phyloP scores from a whole-genome alignment of 345 rosid genomes.

The Firmiana major region DNA sequence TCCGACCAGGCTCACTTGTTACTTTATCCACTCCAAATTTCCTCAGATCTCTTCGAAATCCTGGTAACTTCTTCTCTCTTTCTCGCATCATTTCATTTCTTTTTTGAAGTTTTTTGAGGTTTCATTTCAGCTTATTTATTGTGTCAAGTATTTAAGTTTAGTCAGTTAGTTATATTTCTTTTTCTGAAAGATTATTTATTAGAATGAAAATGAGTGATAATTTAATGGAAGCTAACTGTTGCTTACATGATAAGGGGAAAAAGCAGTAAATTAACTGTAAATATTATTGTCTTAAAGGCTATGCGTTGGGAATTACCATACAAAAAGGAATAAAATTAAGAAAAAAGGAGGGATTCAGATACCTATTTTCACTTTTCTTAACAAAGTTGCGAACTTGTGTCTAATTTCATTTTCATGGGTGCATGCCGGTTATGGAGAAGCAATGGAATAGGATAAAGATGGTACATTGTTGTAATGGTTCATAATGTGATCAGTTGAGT shows the following conservation, averaged over 20 bases:
- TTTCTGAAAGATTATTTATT: background rate
- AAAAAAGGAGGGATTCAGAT: background rate
- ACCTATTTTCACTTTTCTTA: background rate
- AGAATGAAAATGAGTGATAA: slow-evolving; percentile 1
- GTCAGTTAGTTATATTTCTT: background rate
- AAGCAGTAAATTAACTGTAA: background rate
- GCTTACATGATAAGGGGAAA: background rate
- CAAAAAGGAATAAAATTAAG: background rate
- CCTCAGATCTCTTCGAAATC: background rate
- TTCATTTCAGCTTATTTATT: background rate
- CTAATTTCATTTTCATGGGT: background rate
- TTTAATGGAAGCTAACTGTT: background rate
- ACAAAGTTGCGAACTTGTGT: background rate
- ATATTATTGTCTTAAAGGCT: background rate
- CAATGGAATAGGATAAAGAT: background rate
- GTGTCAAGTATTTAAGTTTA: background rate
- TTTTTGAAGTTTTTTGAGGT: background rate
- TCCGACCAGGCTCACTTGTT: background rate
- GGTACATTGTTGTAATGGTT: background rate
- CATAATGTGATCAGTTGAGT: background rate
- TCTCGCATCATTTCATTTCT: background rate
- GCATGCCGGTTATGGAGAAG: background rate
- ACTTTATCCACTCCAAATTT: background rate
- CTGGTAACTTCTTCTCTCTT: background rate
- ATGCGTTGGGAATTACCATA: background rate